Evolutionary conservation across 352 stramenopile genomes (phyloP).

Genomic region (Globisporangium megalacanthum): DNA sequence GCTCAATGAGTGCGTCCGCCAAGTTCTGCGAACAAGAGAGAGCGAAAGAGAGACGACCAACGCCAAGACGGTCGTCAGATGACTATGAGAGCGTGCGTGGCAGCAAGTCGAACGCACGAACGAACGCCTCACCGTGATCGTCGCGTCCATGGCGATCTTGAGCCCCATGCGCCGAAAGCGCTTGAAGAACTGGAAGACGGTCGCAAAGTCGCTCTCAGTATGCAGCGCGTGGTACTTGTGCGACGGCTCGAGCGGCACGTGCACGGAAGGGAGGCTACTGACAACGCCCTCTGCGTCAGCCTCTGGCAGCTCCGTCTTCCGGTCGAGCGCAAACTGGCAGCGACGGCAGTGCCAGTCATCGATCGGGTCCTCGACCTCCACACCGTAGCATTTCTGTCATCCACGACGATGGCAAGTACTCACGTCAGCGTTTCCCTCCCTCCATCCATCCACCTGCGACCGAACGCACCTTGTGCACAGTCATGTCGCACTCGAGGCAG

Average conservation of each 20-base stretch:
- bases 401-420: background rate
- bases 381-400: conserved; percentile 44
- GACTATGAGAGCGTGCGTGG: background rate
- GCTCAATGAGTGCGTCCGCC: conserved; percentile 26
- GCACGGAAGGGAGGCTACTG: conserved; percentile 25
- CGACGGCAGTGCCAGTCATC: conserved; percentile 51
- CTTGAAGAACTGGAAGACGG: conserved; percentile 62
- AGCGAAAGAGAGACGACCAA: background rate
- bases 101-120: background rate
- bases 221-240: conserved; percentile 37
- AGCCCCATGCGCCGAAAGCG: conserved; percentile 54
- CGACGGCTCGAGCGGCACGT: conserved; percentile 22
- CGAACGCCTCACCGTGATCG: conserved; percentile 10
- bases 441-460: background rate
- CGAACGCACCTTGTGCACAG: conserved; percentile 46
- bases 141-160: conserved; percentile 38
- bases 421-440: background rate
- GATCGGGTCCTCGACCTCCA: conserved; percentile 34
- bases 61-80: background rate
- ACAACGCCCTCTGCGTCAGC: background rate
- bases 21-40: conserved; percentile 18
- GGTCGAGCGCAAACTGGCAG: conserved; percentile 45
- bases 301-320: conserved; percentile 20
- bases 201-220: conserved; percentile 40
- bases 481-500: conserved; percentile 60